Evolutionary conservation across 768 basidiomycete genomes (phyloP).

Genomic region (Pleurotus pulmonarius): DNA sequence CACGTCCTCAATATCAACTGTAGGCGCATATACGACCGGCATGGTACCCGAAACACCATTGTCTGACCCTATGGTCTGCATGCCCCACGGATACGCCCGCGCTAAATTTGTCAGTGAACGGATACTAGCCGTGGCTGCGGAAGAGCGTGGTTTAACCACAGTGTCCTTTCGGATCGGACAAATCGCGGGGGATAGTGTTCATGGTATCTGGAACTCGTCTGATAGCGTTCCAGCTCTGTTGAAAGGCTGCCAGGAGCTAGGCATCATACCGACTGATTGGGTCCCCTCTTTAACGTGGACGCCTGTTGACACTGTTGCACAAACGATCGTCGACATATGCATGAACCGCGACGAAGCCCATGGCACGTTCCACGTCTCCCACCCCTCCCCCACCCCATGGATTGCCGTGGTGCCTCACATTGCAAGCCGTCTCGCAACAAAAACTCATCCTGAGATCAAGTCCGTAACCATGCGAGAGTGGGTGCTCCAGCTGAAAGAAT

Average conservation of each 20-base stretch:
- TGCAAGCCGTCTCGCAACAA: background rate
- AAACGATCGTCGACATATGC: background rate
- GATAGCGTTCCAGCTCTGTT: slow-evolving; percentile 26
- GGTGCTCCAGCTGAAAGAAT: background rate
- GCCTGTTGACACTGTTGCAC: slow-evolving; percentile 1
- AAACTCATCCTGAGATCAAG: background rate
- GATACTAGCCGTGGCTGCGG: background rate
- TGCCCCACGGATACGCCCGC: slow-evolving; percentile 20
- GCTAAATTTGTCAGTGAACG: slow-evolving; percentile 4
- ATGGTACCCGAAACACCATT: slow-evolving; percentile 6
- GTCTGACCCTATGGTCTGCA: slow-evolving; percentile 18
- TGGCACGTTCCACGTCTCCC: slow-evolving; percentile 1
- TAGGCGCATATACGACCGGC: background rate
- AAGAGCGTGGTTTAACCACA: slow-evolving; percentile 13
- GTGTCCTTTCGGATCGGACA: slow-evolving; percentile 24
- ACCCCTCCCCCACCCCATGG: background rate
- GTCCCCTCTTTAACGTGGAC: background rate
- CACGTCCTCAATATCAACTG: background rate
- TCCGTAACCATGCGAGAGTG: background rate
- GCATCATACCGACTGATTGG: background rate
- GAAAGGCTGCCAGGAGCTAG: slow-evolving; percentile 14
- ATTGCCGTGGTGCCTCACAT: background rate
- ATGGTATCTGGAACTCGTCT: slow-evolving; percentile 22
- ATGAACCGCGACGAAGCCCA: background rate
- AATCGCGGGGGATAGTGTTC: slow-evolving; percentile 19